phyloP scores from a whole-genome alignment of 495 filamentous ascomycete genomes.

The Friedmanniomyces simplex region DNA sequence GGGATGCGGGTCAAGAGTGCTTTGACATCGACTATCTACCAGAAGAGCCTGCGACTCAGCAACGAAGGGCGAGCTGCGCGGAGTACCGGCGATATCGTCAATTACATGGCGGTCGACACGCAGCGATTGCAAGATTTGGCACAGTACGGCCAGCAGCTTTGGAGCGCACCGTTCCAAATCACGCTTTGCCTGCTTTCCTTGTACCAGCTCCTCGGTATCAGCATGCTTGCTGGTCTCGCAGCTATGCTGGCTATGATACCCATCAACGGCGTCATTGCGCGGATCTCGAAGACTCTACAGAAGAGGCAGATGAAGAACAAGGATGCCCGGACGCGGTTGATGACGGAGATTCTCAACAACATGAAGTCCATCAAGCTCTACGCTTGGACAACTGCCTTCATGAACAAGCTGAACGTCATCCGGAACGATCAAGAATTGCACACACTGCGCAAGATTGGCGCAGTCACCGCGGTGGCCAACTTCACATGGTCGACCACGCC shows the following conservation, averaged over 20 bases:
- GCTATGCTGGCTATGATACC: conserved; percentile 98
- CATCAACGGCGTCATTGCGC: conserved; percentile 85
- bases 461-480: conserved; percentile 84
- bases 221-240: conserved; percentile 92
- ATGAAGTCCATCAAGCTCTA: conserved; percentile 99
- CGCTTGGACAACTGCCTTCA: conserved; percentile 93
- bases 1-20: conserved; percentile 93
- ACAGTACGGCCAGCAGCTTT: conserved; percentile 87
- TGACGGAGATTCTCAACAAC: conserved; percentile 97
- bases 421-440: conserved; percentile 91
- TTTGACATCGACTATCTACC: conserved; percentile 81
- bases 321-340: conserved; percentile 80
- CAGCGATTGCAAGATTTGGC: conserved; percentile 90
- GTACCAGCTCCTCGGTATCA: conserved; percentile 83
- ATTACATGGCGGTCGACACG: conserved; percentile 96
- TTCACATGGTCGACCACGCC: conserved; percentile 99
- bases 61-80: conserved; percentile 88
- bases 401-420: conserved; percentile 91
- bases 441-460: conserved; percentile 91
- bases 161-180: conserved; percentile 97
- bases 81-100: conserved; percentile 96
- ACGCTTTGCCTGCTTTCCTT: conserved; percentile 87
- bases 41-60: conserved; percentile 78
- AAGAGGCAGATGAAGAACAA: conserved; percentile 99
- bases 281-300: conserved; percentile 86